phyloP scores from a whole-genome alignment of 306 rosid genomes.

The Ochetophila trinervis region DNA sequence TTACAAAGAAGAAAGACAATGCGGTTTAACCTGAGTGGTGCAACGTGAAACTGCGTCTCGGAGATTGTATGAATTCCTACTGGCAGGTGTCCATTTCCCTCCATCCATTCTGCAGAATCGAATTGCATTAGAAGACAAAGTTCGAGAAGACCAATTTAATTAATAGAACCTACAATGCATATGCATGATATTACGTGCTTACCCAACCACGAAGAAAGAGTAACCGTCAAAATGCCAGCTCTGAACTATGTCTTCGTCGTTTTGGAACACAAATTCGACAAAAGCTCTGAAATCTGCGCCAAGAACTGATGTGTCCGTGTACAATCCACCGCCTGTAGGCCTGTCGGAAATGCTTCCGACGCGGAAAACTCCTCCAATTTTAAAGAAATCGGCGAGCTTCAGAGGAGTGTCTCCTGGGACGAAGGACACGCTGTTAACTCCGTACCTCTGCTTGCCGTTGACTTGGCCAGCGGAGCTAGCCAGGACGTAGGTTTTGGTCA shows the following conservation, averaged over 20 bases:
- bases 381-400: conserved; percentile 86
- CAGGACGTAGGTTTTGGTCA: conserved; percentile 61
- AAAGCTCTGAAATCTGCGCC: conserved; percentile 77
- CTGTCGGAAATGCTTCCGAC: conserved; percentile 74
- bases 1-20: too few species aligned
- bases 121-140: neutral
- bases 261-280: conserved; percentile 85
- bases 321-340: conserved; percentile 83
- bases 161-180: neutral
- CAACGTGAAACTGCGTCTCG: conserved; percentile 88
- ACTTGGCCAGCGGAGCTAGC: conserved; percentile 72
- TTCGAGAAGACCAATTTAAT: neutral
- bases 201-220: conserved; percentile 95
- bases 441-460: conserved; percentile 80
- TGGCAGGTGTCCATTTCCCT: conserved; percentile 67
- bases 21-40: conserved; percentile 69
- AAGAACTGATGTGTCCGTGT: conserved; percentile 83
- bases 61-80: conserved; percentile 76
- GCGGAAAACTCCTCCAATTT: conserved; percentile 71
- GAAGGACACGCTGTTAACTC: conserved; percentile 81
- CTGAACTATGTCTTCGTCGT: conserved; percentile 75
- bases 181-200: conserved; percentile 9
- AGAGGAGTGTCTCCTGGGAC: conserved; percentile 87
- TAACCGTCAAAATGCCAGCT: conserved; percentile 94
- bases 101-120: conserved; percentile 76